Base-by-base conservation (phyloP, 202 grass and related monocot genomes). In the Saccharum hybrid region DNA sequence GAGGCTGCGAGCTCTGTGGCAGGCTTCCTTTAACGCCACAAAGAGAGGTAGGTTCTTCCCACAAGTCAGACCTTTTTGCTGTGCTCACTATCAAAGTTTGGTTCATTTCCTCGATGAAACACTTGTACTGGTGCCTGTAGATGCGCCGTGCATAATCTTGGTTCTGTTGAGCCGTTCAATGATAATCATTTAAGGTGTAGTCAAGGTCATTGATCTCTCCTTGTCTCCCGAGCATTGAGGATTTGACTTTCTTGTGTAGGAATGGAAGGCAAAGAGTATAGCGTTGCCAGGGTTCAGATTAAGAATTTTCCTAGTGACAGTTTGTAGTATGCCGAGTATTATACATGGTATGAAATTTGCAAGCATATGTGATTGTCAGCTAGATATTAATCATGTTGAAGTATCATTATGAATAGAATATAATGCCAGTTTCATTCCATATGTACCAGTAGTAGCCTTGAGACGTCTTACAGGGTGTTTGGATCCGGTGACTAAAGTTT, bases 21-120 rank as follows among this genome's bases (percentile, higher is more conserved):
- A 92, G 84, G 92, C 92, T 74, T 94, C 92, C 28, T 66, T 94
- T 60, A 90, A 83, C 72, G 85, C 92, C 59, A 92, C 90, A 19
- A 94, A 81, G 83, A 70, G 90, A 92, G 92, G 92, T 92, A 88
- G 64, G 10, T 66, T 37, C 33, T 71, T 77, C 4, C 30, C 31
- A 51, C 33, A 74, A 48, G 28, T 34, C 40, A 31, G 42, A 72
- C 34, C 12, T 51, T 21, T 82, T 46, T 71, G 63, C 4, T 72
- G 15, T 49, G 14, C 23, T 48, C 13, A 36, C 7, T 26, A 28
- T 37, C 36, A 81, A 21, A 36, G 21, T 33, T 26, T 31, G 62
- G 9, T 81, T 33, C 77, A 31, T 74, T 68, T 84, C 12, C 83
- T 83, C 38, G 22, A 52, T 16, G 43, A 39, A 74, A 72, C 31